Evolutionary conservation across 306 rosid species (phyloP), one percentile per base, ranked within the genome.

Genomic region (Spatholobus suberectus): DNA sequence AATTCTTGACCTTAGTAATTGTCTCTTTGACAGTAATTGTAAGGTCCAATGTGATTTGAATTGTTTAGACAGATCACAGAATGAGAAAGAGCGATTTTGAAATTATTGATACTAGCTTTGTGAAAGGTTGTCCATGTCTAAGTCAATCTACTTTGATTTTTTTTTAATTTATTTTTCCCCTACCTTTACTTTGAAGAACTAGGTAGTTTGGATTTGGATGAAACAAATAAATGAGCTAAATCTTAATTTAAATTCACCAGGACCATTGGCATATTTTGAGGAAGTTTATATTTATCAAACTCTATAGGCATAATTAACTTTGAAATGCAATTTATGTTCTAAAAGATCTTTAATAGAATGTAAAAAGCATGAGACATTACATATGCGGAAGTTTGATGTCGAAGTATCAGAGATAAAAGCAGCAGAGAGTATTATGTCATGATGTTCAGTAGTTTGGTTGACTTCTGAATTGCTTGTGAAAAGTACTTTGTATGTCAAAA

Each of bases 1-100:
- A 78, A 75, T 32, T 58, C 37, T 51, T 47, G 29, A 27, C 55
- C 52, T 24, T 27, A 47, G 79, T 44, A 57, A 26, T 63, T 10
- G 51, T 59, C 27, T 70, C 6, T 58, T 63, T 54, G 20, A 57
- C 27, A 49, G 66, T 8, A 54, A 47, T 44, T 80, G 75, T 61
- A 23, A 75, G 70, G 37, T 43, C 40, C 34, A 68, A 3, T 49
- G 70, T 62, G 23, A 41, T 24, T 81, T 73, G 72, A 84, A 77
- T 61, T 66, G 59, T 77, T 76, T 77, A 40, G 75, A 27, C 59
- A 44, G 52, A 71, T 72, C 79, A 79, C n/a, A 21, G 77, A 75
- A 75, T 38, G 35, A 78, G 76, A 81, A 76, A 57, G 75, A 70
- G 13, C 8, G 6, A 20, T 27, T 81, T 21, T 57, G 75, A 67